A percentile compares a stretch with the other conserved stretches of the same genome.
These are phyloP conservation scores for Onygenales sp. DNA, from an alignment of 2,329 filamentous ascomycete genomes.

Conservation along the genomic window DNA sequence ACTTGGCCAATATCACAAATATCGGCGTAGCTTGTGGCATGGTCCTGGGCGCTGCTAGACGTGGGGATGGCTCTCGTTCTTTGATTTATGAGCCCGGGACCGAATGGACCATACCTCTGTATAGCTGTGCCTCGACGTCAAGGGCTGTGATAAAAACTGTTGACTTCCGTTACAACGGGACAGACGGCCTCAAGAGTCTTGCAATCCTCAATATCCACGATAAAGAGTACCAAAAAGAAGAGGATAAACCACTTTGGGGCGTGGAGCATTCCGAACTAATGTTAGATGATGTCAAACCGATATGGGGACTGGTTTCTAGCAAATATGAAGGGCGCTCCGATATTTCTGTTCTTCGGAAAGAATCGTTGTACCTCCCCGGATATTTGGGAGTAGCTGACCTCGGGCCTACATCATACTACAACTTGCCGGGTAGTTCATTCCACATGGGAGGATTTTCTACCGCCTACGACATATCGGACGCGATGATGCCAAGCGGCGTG, in stretches of 20 bases:
- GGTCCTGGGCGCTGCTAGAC: constrained; percentile 30
- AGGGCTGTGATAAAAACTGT: constrained; percentile 39
- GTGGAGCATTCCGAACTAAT: constrained; percentile 25
- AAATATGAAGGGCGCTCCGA: constrained; percentile 21
- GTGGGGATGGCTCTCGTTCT: constrained; percentile 24
- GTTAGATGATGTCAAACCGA: constrained; percentile 17
- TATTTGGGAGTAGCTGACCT: constrained; percentile 1
- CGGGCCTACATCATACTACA: constrained; percentile 14
- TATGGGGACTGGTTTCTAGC: constrained; percentile 34
- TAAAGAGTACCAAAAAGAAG: constrained; percentile 27
- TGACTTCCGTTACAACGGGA: constrained; percentile 35
- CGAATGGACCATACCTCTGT: constrained; percentile 35
- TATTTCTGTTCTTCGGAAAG: constrained; percentile 23
- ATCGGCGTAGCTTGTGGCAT: constrained; percentile 32
- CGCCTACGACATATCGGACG: constrained; percentile 10
- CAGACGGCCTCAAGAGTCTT: constrained; percentile 25
- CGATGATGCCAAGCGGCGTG: neutral
- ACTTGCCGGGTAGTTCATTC: constrained; percentile 28
- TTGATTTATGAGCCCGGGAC: constrained; percentile 32
- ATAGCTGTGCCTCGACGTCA: constrained; percentile 34
- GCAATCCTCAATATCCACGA: constrained; percentile 23
- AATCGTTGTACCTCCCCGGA: constrained; percentile 24
- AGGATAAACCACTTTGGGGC: constrained; percentile 27
- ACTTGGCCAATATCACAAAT: constrained; percentile 35
- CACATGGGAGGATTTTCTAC: constrained; percentile 16